A percentile compares a stretch with the other conserved stretches of the same genome.
phyloP scores from a whole-genome alignment of 108 stramenopile species.

The Cyclostephanos invisitatus region DNA sequence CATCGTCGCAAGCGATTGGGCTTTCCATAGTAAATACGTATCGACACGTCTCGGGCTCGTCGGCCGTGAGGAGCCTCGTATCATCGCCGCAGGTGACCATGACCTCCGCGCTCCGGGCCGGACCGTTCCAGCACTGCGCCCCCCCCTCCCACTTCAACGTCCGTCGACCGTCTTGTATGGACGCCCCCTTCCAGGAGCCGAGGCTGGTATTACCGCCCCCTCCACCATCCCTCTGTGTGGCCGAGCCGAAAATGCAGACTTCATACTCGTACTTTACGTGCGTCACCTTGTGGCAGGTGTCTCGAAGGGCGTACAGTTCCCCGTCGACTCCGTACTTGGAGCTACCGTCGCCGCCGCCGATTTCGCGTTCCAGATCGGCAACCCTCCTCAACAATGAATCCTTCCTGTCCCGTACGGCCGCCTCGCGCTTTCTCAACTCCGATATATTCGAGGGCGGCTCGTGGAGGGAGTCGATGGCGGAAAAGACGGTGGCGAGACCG shows the following conservation, averaged over 20 bases:
- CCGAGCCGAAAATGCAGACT: slow-evolving; percentile 66
- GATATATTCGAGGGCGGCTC: neutral
- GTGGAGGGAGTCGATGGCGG: slow-evolving; percentile 6
- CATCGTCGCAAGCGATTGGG: slow-evolving; percentile 77
- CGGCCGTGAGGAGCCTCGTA: slow-evolving; percentile 69
- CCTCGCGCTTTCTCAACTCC: neutral
- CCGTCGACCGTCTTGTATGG: slow-evolving; percentile 48
- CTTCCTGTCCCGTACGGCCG: slow-evolving; percentile 18
- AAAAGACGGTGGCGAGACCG: slow-evolving; percentile 40
- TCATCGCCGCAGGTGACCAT: slow-evolving; percentile 69
- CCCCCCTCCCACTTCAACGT: slow-evolving; percentile 66
- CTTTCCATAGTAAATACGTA: slow-evolving; percentile 84
- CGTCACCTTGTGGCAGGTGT: slow-evolving; percentile 62
- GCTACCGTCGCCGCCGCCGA: slow-evolving; percentile 45
- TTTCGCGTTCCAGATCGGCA: slow-evolving; percentile 42
- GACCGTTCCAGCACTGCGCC: slow-evolving; percentile 87
- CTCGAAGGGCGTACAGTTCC: slow-evolving; percentile 58
- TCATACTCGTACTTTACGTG: slow-evolving; percentile 85
- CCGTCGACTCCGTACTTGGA: slow-evolving; percentile 63
- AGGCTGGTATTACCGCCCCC: slow-evolving; percentile 55
- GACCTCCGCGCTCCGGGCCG: slow-evolving; percentile 69
- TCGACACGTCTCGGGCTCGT: slow-evolving; percentile 83
- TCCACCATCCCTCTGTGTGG: slow-evolving; percentile 65
- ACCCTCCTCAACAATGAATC: slow-evolving; percentile 36
- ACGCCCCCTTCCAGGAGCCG: slow-evolving; percentile 51